Conservation (phyloP, 768 basidiomycete genomes). For the Panaeolus papilionaceus region DNA sequence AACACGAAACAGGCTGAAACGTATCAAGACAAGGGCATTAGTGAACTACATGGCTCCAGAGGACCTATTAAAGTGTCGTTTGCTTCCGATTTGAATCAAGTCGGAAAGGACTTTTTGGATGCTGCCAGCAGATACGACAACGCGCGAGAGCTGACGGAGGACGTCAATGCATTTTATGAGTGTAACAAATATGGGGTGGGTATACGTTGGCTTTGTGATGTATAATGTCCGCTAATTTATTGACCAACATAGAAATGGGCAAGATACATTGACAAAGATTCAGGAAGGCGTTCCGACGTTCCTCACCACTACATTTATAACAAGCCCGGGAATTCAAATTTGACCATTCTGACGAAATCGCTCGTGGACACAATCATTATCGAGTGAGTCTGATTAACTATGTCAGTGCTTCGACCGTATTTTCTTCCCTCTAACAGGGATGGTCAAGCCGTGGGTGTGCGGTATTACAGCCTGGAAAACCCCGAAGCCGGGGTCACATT, state of each 20-base stretch:
- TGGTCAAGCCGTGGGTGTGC: constrained; percentile 55
- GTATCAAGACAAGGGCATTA: constrained; percentile 35
- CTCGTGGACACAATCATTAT: constrained; percentile 55
- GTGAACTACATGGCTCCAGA: constrained; percentile 52
- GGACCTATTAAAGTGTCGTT: constrained; percentile 61
- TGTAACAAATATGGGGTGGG: constrained; percentile 50
- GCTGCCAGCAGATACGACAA: constrained; percentile 49
- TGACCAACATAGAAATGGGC: constrained; percentile 51
- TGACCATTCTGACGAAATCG: constrained; percentile 44
- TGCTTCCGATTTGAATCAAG: constrained; percentile 44
- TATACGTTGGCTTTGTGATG: constrained; percentile 23
- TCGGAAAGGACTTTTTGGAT: constrained; percentile 39
- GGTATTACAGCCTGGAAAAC: constrained; percentile 44
- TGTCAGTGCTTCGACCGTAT: neutral
- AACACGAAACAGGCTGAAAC: constrained; percentile 45
- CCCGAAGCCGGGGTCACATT: constrained; percentile 28
- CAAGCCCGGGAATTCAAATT: constrained; percentile 45
- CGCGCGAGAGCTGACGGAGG: constrained; percentile 47
- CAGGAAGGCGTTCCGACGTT: constrained; percentile 62
- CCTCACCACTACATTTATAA: constrained; percentile 61
- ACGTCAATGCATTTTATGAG: constrained; percentile 54
- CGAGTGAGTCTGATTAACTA: constrained; percentile 40
- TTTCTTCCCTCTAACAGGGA: constrained; percentile 33
- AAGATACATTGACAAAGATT: constrained; percentile 58
- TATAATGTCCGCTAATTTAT: neutral